Conservation (phyloP, 2,329 filamentous ascomycete genomes). For the Aspergillus udagawae region DNA sequence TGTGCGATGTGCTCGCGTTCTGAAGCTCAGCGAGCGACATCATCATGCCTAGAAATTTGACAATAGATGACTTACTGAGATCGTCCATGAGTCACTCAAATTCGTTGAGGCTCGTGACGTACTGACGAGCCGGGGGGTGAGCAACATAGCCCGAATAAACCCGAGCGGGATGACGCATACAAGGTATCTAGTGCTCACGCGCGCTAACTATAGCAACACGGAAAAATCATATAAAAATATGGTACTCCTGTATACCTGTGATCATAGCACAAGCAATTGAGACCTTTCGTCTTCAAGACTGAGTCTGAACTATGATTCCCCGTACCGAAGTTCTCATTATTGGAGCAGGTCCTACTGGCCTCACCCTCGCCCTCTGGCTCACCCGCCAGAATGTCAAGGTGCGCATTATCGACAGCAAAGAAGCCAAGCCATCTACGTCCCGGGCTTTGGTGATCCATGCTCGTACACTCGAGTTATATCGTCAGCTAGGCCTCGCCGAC, state of each 20-base stretch:
- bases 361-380: constrained; percentile 45
- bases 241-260: neutral
- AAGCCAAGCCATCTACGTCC: constrained; percentile 34
- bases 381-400: constrained; percentile 45
- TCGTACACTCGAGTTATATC: constrained; percentile 49
- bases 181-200: too few relatives aligned
- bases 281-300: too few relatives aligned
- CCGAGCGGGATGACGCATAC: too few relatives aligned
- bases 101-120: neutral
- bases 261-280: neutral
- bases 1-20: too few relatives aligned
- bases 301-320: neutral
- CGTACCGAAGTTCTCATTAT: constrained; percentile 39
- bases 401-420: constrained; percentile 47
- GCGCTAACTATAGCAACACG: too few relatives aligned
- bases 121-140: too few relatives aligned
- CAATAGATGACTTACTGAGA: neutral
- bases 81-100: too few relatives aligned
- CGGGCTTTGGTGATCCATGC: constrained; percentile 45
- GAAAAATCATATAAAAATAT: neutral
- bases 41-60: neutral
- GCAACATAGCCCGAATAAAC: too few relatives aligned
- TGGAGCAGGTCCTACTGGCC: constrained; percentile 45
- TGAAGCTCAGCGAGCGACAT: too few relatives aligned
- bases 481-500: constrained; percentile 41